phyloP scores from a whole-genome alignment of 495 filamentous ascomycete species.

The Hyaloscypha variabilis region DNA sequence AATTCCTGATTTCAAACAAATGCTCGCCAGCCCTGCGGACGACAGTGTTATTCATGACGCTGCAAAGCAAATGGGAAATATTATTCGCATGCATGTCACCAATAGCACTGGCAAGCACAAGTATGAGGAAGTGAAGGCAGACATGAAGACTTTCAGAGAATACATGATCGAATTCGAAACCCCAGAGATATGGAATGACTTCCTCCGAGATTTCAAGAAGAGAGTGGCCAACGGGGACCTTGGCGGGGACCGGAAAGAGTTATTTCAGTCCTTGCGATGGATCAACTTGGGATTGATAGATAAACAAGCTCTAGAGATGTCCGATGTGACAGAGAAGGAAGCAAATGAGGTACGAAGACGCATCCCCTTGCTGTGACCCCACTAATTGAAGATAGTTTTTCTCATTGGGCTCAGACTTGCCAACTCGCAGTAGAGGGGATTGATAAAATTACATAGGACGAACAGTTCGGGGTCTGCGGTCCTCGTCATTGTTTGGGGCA shows the following conservation, averaged over 20 bases:
- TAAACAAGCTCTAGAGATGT: conserved; percentile 56
- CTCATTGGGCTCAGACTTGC: not conserved
- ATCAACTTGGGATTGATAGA: conserved; percentile 76
- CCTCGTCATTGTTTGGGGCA: no score
- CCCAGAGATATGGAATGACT: conserved; percentile 76
- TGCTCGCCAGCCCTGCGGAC: conserved; percentile 61
- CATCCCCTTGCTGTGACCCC: not conserved
- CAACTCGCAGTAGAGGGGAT: not conserved
- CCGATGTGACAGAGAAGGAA: conserved; percentile 67
- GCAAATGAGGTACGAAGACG: conserved; percentile 41
- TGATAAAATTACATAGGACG: not conserved
- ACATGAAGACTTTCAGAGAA: conserved; percentile 75
- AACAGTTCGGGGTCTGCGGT: not conserved
- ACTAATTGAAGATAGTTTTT: conserved; percentile 22
- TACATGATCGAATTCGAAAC: conserved; percentile 77
- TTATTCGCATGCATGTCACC: conserved; percentile 72
- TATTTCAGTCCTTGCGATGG: conserved; percentile 71
- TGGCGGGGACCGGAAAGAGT: conserved; percentile 78
- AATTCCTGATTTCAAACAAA: conserved; percentile 91
- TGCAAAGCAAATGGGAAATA: conserved; percentile 70
- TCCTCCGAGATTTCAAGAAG: conserved; percentile 70
- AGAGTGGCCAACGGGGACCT: conserved; percentile 71
- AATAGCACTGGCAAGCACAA: conserved; percentile 73
- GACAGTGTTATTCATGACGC: conserved; percentile 66
- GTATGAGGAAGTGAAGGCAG: conserved; percentile 77